Base-by-base conservation (phyloP, 805 yeast species). In the Metschnikowia colocasiae region DNA sequence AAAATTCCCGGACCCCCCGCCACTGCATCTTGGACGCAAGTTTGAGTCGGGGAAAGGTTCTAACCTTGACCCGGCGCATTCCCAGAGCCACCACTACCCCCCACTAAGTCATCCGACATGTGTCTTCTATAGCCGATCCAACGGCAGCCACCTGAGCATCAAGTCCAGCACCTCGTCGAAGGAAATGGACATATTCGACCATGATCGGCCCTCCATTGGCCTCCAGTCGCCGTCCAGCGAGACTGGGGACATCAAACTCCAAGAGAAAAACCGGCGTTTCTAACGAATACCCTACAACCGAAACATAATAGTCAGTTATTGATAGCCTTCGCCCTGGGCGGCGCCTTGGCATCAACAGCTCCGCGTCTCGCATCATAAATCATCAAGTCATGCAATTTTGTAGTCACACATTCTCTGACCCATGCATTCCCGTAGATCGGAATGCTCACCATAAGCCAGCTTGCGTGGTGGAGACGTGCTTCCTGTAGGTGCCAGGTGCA, bases 81-180 rank as follows among this genome's bases (percentile, higher is more conserved):
- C 40, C 22, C 35, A 45, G 16, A 41, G 51, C 49, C 55, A 50
- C 23, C 54, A 41, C 8, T 50, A 52, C 34, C 51, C 53, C 5
- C 29, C 45, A 7, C 30, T 50, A 15, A 37, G 33, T 22, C 49
- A 43, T 15, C 52, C 52, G 9, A 39, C 44, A n/a, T 34, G 42
- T 12, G 31, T 41, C 10, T 31, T 34, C 18, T 50, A 50, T 35
- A 20, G 43, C 22, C 43, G 47, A 12, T 29, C 51, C 43, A 65
- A 61, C 46, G 53, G 43, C 41, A 62, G 66, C 50, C 63, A 57
- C 47, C 59, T 57, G 27, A 66, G 70, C 47, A 48, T 65, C 31
- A 60, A 55, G 46, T 60, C 65, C 20, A 49, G 61, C 13, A 48
- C 49, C 18, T 51, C 59, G 16, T 50, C 55, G 12, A 46, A 52